Percentiles rank a stretch among this genome's conserved stretches.
Evolutionary conservation across 2,329 filamentous ascomycete species (phyloP).

Genomic region (Ceratocystis lukuohia): DNA sequence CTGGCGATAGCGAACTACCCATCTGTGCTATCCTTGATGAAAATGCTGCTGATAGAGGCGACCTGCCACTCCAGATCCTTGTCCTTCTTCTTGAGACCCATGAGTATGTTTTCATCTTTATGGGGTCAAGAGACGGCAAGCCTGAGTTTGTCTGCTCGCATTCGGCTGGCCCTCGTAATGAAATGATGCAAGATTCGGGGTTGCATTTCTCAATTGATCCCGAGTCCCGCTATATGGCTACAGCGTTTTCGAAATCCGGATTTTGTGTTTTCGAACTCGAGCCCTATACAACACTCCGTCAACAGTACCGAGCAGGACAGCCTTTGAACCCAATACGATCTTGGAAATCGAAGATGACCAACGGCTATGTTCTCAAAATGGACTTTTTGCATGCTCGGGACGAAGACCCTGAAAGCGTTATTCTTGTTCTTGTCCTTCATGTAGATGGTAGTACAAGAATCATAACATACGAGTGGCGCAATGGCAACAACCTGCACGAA

Average conservation of each 20-base stretch:
- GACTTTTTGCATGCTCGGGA: constrained; percentile 67
- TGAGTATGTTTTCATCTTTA: constrained; percentile 64
- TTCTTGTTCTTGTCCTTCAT: constrained; percentile 56
- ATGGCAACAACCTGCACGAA: constrained; percentile 34
- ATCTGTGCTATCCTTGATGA: constrained; percentile 12
- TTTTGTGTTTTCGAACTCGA: constrained; percentile 62
- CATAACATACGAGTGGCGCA: constrained; percentile 48
- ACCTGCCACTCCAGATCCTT: constrained; percentile 64
- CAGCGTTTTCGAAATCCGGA: constrained; percentile 55
- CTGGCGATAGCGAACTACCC: neutral
- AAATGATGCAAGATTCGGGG: constrained; percentile 40
- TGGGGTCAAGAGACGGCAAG: constrained; percentile 35
- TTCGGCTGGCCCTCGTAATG: constrained; percentile 43
- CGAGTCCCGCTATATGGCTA: constrained; percentile 52
- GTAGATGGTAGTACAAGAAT: constrained; percentile 38
- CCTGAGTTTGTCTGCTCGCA: constrained; percentile 49
- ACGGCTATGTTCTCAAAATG: constrained; percentile 70
- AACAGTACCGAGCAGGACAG: constrained; percentile 34
- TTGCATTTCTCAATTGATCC: constrained; percentile 66
- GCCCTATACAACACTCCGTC: constrained; percentile 37
- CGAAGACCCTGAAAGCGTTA: constrained; percentile 57
- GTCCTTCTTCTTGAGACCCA: constrained; percentile 62
- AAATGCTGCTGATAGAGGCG: constrained; percentile 16
- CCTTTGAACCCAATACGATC: constrained; percentile 45
- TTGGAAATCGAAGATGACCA: constrained; percentile 34